These are phyloP conservation scores for Tetracladium marchalianum DNA, from an alignment of 495 filamentous ascomycete genomes.

Conservation along the genomic window DNA sequence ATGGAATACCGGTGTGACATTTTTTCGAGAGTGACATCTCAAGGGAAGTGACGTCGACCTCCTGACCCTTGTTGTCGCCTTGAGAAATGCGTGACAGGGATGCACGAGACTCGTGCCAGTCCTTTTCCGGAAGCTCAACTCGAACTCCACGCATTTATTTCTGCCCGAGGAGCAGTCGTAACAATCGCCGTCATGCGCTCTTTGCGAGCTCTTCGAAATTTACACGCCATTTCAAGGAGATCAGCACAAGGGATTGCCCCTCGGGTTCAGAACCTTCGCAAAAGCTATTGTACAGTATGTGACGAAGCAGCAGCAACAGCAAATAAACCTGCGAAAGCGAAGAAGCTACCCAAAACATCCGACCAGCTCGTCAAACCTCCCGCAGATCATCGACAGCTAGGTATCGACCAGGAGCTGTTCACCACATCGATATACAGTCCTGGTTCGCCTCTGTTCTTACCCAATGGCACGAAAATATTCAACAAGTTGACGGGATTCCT, in stretches of 20 bases:
- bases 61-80: constrained; percentile 1
- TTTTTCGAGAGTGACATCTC: background rate
- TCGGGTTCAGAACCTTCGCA: background rate
- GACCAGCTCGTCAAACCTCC: constrained; percentile 10
- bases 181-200: constrained; percentile 16
- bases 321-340: background rate
- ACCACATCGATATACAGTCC: constrained; percentile 71
- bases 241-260: background rate
- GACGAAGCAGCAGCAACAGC: background rate
- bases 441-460: constrained; percentile 81
- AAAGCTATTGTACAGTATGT: constrained; percentile 11
- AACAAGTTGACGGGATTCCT: constrained; percentile 81
- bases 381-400: constrained; percentile 62
- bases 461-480: constrained; percentile 76
- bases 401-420: constrained; percentile 65
- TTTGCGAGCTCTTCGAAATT: constrained; percentile 12
- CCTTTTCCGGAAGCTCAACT: too few species aligned
- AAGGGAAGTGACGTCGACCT: background rate
- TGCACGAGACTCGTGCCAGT: background rate
- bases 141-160: too few species aligned
- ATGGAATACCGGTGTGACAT: background rate
- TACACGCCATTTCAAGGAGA: constrained; percentile 1
- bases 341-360: constrained; percentile 1
- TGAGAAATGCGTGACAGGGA: background rate
- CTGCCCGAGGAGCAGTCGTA: too few species aligned